Base-by-base conservation (phyloP, 352 stramenopile genomes). In the Aphanomyces astaci region DNA sequence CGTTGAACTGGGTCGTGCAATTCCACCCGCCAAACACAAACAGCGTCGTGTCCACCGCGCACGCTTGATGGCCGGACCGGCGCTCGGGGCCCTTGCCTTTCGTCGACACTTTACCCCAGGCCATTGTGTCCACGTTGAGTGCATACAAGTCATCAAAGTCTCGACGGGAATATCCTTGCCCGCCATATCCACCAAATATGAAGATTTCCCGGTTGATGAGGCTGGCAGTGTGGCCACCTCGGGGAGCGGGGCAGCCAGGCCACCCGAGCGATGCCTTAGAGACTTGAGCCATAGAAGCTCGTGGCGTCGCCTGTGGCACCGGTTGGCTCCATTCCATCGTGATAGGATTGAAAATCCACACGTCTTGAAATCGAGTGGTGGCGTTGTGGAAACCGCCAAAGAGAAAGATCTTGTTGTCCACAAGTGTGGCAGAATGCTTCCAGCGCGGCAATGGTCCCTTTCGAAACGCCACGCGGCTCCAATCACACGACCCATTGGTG, bases 261-360 rank as follows among this genome's bases (percentile, higher is more conserved):
- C 80, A 80, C 17, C 59, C 25, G 10, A 30, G 27, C n/a, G 65
- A 69, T 13, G 36, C n/a, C 22, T 65, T 36, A 0, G 71, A 40
- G 22, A 76, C 57, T 28, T 46, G 11, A 19, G 15, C 4, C 7
- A 13, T 54, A 4, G 62, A 30, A 5, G 74, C 65, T 10, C 71
- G 66, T 0, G 63, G 4, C 9, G 46, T 19, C 7, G 27, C n/a
- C 46, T 72, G 72, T 11, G 56, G 56, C 13, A 63, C 62, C 2
- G 78, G 72, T 64, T 96, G 89, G 4, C 72, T 81, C 95, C 96
- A 99, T 55, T 90, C 86, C 72, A 98, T 86, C 24, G 79, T 97
- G 72, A 92, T 91, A 11, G 93, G 91, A 59, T 98, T 96, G 70
- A 98, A 97, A 49, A 98, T 73, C 94, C 96, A 99, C n/a, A 98